A percentile compares a stretch with the other conserved stretches of the same genome.
These are phyloP conservation scores for Gryganskiella cystojenkinii DNA, from an alignment of 192 early-diverging fungal genomes.

Conservation along the genomic window DNA sequence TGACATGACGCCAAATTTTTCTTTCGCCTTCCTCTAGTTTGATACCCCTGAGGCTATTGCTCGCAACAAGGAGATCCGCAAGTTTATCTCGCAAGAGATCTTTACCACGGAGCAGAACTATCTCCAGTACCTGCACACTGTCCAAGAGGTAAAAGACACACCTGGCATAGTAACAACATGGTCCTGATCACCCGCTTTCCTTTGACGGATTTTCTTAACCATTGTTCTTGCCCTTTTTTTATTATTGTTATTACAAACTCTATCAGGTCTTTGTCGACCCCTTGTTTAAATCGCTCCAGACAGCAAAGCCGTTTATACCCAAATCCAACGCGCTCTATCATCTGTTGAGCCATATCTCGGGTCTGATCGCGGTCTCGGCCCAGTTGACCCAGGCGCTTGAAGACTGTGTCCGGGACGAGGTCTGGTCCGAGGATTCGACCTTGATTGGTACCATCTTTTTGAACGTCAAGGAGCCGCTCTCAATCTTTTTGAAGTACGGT, in stretches of 20 bases:
- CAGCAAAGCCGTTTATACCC: slow-evolving; percentile 50
- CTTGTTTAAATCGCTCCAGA: slow-evolving; percentile 28
- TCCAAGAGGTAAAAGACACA: slow-evolving; percentile 55
- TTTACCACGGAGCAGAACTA: slow-evolving; percentile 62
- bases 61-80: slow-evolving; percentile 52
- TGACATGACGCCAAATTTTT: neutral
- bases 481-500: slow-evolving; percentile 50
- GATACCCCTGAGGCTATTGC: slow-evolving; percentile 47
- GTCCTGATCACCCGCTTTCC: neutral
- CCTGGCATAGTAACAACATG: neutral
- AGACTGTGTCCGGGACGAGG: slow-evolving; percentile 45
- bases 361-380: slow-evolving; percentile 22
- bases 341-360: slow-evolving; percentile 29
- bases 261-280: slow-evolving; percentile 46
- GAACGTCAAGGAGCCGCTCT: slow-evolving; percentile 43
- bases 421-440: slow-evolving; percentile 40
- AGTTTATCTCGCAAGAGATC: slow-evolving; percentile 62
- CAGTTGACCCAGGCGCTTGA: slow-evolving; percentile 18
- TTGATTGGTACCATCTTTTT: slow-evolving; percentile 42
- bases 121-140: slow-evolving; percentile 56
- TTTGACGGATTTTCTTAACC: neutral
- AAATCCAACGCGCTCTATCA: slow-evolving; percentile 35
- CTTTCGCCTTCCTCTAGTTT: slow-evolving; percentile 22
- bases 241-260: too few species aligned
- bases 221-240: neutral